Evolutionary conservation across 1,284 basidiomycete genomes (phyloP).

Genomic region (Melampsora americana): DNA sequence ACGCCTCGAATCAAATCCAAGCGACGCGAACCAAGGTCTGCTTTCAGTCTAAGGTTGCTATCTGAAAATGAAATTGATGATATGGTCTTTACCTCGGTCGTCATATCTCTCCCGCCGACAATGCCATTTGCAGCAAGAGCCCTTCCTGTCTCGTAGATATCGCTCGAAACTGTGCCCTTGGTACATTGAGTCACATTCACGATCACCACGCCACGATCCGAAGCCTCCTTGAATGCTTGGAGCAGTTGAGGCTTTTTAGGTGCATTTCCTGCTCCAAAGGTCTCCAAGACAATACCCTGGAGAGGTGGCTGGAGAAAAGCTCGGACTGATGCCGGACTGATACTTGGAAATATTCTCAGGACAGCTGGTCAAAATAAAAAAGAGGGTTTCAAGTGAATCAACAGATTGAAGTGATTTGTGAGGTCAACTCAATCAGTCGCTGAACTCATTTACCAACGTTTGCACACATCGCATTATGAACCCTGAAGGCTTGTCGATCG

Average conservation of each 20-base stretch:
- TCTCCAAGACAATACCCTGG: slow-evolving; percentile 77
- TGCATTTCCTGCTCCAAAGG: slow-evolving; percentile 74
- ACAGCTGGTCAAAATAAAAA: slow-evolving; percentile 58
- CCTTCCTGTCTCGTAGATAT: slow-evolving; percentile 72
- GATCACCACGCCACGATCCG: slow-evolving; percentile 75
- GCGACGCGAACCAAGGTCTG: too few relatives aligned
- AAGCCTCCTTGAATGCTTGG: slow-evolving; percentile 69
- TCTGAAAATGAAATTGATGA: background rate
- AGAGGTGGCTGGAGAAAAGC: slow-evolving; percentile 71
- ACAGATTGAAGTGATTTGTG: slow-evolving; percentile 63
- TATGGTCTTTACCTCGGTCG: slow-evolving; percentile 68
- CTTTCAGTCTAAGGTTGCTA: too few relatives aligned
- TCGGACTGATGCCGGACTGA: slow-evolving; percentile 64
- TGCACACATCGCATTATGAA: slow-evolving; percentile 66
- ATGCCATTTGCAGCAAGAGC: slow-evolving; percentile 70
- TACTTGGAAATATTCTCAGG: slow-evolving; percentile 48
- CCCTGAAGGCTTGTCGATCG: slow-evolving; percentile 66
- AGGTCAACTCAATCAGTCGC: background rate
- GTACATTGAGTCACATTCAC: slow-evolving; percentile 87
- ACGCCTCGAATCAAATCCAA: too few relatives aligned
- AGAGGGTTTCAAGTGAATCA: slow-evolving; percentile 67
- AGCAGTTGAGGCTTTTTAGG: slow-evolving; percentile 55
- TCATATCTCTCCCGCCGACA: slow-evolving; percentile 74
- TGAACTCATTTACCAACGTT: slow-evolving; percentile 64
- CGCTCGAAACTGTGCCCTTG: slow-evolving; percentile 69